A percentile compares a stretch with the other conserved stretches of the same genome.
phyloP scores from a whole-genome alignment of 177 flowering plant species.

The Vitis hybrid region DNA sequence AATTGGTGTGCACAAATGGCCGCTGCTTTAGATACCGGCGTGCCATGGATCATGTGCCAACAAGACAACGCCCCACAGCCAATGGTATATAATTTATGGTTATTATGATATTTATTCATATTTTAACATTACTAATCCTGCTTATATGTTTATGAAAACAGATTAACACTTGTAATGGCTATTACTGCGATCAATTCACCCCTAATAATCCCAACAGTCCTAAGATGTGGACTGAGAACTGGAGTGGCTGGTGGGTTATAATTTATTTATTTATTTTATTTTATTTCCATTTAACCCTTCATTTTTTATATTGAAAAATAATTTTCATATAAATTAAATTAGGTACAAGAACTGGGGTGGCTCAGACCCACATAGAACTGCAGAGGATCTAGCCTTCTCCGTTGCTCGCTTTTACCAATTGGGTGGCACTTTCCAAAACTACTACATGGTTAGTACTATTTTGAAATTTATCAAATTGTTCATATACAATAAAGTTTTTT shows the following conservation, averaged over 20 bases:
- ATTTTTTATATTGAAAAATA: neutral
- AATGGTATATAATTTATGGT: slow-evolving; percentile 17
- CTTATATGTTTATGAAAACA: slow-evolving; percentile 2
- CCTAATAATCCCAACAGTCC: slow-evolving; percentile 29
- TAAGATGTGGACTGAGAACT: slow-evolving; percentile 46
- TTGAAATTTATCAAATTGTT: neutral
- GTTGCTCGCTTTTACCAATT: slow-evolving; percentile 32
- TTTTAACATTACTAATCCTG: neutral
- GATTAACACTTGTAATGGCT: slow-evolving; percentile 51
- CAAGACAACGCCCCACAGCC: slow-evolving; percentile 40
- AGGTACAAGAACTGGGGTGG: slow-evolving; percentile 36
- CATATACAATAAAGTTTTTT: neutral
- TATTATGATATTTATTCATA: neutral
- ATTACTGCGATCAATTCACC: slow-evolving; percentile 30
- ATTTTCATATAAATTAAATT: neutral
- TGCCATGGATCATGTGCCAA: slow-evolving; percentile 55
- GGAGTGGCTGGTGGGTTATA: slow-evolving; percentile 44
- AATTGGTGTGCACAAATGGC: slow-evolving; percentile 46
- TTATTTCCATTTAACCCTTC: neutral
- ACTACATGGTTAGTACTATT: slow-evolving; percentile 32
- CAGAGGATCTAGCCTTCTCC: slow-evolving; percentile 42
- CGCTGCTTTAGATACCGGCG: slow-evolving; percentile 15
- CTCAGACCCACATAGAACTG: slow-evolving; percentile 26
- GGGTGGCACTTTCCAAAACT: slow-evolving; percentile 36
- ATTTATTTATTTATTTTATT: neutral